These are phyloP conservation scores for Diaporthe capsici DNA, from an alignment of 2,329 filamentous ascomycete species.

Conservation along the genomic window DNA sequence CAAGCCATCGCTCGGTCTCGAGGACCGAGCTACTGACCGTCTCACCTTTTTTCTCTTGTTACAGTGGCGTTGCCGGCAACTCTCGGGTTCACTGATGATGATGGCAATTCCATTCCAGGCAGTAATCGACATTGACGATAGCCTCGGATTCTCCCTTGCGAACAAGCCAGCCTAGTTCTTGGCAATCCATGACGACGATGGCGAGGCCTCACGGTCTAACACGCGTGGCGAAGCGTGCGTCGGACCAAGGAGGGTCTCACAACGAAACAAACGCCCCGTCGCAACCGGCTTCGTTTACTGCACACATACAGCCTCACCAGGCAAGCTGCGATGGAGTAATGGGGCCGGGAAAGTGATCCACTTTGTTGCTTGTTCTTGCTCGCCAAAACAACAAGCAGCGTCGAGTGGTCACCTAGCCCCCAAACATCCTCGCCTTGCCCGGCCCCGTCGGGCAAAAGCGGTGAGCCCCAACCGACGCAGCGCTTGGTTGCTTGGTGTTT, in stretches of 20 bases:
- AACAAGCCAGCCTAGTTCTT: background rate
- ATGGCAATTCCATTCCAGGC: background rate
- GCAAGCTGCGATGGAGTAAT: slow-evolving; percentile 8
- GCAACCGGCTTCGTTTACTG: background rate
- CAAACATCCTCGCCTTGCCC: slow-evolving; percentile 10
- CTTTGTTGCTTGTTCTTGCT: slow-evolving; percentile 14
- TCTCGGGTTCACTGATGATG: slow-evolving; percentile 5
- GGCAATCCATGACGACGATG: slow-evolving; percentile 18
- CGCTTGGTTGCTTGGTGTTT: background rate
- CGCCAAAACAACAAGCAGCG: slow-evolving; percentile 2
- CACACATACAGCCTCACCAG: slow-evolving; percentile 5
- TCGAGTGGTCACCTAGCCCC: background rate
- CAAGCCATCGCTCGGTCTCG: slow-evolving; percentile 23
- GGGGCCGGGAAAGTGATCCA: slow-evolving; percentile 10
- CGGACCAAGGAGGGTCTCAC: background rate
- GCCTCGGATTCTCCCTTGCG: slow-evolving; percentile 9
- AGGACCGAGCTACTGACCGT: slow-evolving; percentile 29
- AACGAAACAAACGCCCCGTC: background rate
- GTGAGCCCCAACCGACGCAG: background rate
- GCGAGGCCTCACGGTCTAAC: background rate
- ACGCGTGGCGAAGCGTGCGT: slow-evolving; percentile 3
- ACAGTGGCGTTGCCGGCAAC: slow-evolving; percentile 25
- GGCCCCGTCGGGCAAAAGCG: slow-evolving; percentile 33
- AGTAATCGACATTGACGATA: slow-evolving; percentile 14
- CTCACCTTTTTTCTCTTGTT: slow-evolving; percentile 20